Percentiles rank a stretch among this genome's conserved stretches.
Conservation (phyloP, 2,329 filamentous ascomycete species). For the Alternaria viburni region DNA sequence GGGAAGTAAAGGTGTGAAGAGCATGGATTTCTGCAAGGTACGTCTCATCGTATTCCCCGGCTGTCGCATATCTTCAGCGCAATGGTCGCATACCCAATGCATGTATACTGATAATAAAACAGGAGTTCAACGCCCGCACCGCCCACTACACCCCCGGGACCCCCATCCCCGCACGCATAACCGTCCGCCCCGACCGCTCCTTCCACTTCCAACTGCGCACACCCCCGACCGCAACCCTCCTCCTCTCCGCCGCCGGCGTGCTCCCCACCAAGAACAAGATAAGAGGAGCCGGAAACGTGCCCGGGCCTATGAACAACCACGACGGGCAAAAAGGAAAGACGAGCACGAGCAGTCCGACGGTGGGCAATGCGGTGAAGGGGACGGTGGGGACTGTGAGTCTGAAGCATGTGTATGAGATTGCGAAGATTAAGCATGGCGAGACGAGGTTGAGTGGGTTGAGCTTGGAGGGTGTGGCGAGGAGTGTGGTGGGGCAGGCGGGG, state of each 20-base stretch:
- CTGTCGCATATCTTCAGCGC: background rate
- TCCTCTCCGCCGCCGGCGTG: slow-evolving; percentile 82
- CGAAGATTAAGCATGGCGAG: slow-evolving; percentile 81
- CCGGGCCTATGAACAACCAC: slow-evolving; percentile 52
- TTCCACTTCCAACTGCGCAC: slow-evolving; percentile 95
- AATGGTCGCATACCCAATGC: background rate
- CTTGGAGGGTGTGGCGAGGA: slow-evolving; percentile 79
- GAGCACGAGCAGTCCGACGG: slow-evolving; percentile 38
- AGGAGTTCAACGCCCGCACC: slow-evolving; percentile 96
- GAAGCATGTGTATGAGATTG: slow-evolving; percentile 98
- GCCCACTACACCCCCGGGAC: slow-evolving; percentile 81
- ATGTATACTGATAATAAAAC: too few relatives aligned
- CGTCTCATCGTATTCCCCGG: background rate
- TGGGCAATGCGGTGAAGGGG: slow-evolving; percentile 71
- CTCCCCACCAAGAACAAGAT: slow-evolving; percentile 76
- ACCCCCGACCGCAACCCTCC: slow-evolving; percentile 88
- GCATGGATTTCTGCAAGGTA: slow-evolving; percentile 92
- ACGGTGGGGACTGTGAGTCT: slow-evolving; percentile 83
- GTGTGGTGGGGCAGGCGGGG: slow-evolving; percentile 65
- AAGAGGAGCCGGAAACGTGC: slow-evolving; percentile 68
- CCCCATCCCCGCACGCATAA: slow-evolving; percentile 88
- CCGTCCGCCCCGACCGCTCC: slow-evolving; percentile 87
- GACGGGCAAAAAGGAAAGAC: slow-evolving; percentile 48
- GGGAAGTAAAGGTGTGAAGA: slow-evolving; percentile 97
- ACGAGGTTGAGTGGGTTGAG: slow-evolving; percentile 68